Evolutionary conservation across 192 early-diverging fungal species (phyloP).

Genomic region (Backusella parvicylindrica): DNA sequence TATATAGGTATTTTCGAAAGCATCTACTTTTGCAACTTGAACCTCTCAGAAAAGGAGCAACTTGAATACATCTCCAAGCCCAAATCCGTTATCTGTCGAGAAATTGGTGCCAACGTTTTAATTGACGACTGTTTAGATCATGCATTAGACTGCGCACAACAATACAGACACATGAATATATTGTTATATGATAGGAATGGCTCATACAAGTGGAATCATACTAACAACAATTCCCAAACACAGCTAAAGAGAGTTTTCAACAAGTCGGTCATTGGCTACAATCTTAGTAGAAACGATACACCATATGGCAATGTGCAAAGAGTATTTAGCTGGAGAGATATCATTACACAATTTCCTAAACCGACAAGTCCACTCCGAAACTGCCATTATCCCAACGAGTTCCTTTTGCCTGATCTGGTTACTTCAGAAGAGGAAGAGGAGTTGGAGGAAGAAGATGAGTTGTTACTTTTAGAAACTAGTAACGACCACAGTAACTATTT

Average conservation of each 20-base stretch:
- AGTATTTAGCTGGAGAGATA: conserved; percentile 51
- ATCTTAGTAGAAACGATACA: not conserved
- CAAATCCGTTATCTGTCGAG: conserved; percentile 52
- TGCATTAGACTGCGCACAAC: conserved; percentile 46
- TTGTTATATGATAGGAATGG: conserved; percentile 57
- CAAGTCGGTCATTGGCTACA: not conserved
- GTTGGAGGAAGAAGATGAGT: conserved; percentile 6
- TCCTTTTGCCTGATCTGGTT: conserved; percentile 3
- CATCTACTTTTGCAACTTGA: conserved; percentile 61
- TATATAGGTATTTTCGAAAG: conserved; percentile 52
- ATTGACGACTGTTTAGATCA: conserved; percentile 57
- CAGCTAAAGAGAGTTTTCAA: not conserved
- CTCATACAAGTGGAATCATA: conserved; percentile 45
- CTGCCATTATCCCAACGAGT: conserved; percentile 17
- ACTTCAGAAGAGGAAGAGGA: conserved; percentile 22
- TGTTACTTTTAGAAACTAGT: not conserved
- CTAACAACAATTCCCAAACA: conserved; percentile 1
- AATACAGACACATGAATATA: conserved; percentile 41
- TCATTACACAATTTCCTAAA: conserved; percentile 43
- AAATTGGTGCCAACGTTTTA: conserved; percentile 53
- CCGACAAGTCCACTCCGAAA: conserved; percentile 43
- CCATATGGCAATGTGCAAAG: conserved; percentile 44
- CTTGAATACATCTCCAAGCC: conserved; percentile 48
- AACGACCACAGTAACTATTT: not conserved
- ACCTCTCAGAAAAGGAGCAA: conserved; percentile 48